Conservation (phyloP, 2,329 filamentous ascomycete species). For the Paecilomyces formosus region DNA sequence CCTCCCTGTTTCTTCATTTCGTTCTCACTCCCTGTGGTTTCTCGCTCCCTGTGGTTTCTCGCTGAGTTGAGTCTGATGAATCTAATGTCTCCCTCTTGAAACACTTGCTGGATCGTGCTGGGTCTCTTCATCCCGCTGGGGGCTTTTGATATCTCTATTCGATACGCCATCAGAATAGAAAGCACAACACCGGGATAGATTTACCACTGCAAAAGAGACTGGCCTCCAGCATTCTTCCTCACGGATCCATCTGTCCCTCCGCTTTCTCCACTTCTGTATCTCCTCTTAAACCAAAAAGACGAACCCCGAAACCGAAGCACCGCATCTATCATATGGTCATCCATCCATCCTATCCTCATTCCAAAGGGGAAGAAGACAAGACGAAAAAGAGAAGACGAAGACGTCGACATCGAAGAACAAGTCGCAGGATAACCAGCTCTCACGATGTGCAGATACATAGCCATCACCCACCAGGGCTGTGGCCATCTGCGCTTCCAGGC, state of each 20-base stretch:
- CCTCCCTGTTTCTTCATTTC: neutral
- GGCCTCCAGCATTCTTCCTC: neutral
- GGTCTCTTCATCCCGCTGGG: neutral
- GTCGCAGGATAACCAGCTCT: neutral
- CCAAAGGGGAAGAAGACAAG: neutral
- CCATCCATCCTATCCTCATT: neutral
- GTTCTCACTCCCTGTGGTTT: neutral
- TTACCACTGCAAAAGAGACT: neutral
- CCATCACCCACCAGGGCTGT: conserved; percentile 16
- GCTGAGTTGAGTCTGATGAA: neutral
- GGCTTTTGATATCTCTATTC: conserved; percentile 1
- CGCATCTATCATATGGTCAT: neutral
- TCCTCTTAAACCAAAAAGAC: neutral
- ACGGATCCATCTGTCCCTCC: neutral
- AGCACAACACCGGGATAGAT: neutral
- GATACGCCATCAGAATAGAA: conserved; percentile 1
- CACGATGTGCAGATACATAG: conserved; percentile 22
- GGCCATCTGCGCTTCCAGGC: conserved; percentile 16
- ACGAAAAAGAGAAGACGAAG: neutral
- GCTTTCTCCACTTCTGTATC: neutral
- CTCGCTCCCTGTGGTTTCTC: neutral
- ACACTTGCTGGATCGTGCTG: neutral
- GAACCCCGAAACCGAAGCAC: neutral
- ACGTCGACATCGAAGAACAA: too few species aligned
- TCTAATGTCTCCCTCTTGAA: neutral